Evolutionary conservation across 2,329 filamentous ascomycete genomes (phyloP).

Genomic region (Dactylellina cionopaga): DNA sequence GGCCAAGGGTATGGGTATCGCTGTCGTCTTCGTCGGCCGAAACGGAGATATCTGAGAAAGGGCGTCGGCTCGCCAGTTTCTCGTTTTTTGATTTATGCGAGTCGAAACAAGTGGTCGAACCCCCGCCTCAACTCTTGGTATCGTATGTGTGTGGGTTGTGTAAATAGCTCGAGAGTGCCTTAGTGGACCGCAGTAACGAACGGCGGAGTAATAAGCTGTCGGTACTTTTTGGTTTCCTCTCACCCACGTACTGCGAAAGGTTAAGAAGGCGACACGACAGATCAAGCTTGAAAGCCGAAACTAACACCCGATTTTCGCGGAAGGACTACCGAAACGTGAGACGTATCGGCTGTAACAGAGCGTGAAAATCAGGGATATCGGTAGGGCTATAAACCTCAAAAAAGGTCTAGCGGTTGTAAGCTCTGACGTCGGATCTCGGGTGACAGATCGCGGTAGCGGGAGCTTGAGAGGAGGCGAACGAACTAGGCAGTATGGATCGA

Average conservation of each 20-base stretch:
- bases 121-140: slow-evolving; percentile 44
- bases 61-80: slow-evolving; percentile 52
- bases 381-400: too few relatives aligned
- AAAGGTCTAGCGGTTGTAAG: too few relatives aligned
- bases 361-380: too few relatives aligned
- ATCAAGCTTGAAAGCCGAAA: too few relatives aligned
- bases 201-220: not conserved
- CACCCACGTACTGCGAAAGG: not conserved
- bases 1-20: slow-evolving; percentile 44
- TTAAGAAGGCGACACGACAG: too few relatives aligned
- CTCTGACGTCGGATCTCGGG: too few relatives aligned
- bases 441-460: too few relatives aligned
- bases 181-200: too few relatives aligned
- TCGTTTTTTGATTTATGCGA: slow-evolving; percentile 20
- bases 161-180: not conserved
- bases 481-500: too few relatives aligned
- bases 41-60: slow-evolving; percentile 51
- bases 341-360: not conserved
- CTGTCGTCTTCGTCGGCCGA: slow-evolving; percentile 52
- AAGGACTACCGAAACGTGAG: slow-evolving; percentile 7
- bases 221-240: not conserved
- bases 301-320: too few relatives aligned
- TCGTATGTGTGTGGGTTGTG: slow-evolving; percentile 13
- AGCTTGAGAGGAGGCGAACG: too few relatives aligned
- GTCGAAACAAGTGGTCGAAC: slow-evolving; percentile 50